Percentiles rank a stretch among this genome's conserved stretches.
These are phyloP conservation scores for Bretschneidera sinensis DNA, from an alignment of 345 rosid genomes.

Conservation along the genomic window DNA sequence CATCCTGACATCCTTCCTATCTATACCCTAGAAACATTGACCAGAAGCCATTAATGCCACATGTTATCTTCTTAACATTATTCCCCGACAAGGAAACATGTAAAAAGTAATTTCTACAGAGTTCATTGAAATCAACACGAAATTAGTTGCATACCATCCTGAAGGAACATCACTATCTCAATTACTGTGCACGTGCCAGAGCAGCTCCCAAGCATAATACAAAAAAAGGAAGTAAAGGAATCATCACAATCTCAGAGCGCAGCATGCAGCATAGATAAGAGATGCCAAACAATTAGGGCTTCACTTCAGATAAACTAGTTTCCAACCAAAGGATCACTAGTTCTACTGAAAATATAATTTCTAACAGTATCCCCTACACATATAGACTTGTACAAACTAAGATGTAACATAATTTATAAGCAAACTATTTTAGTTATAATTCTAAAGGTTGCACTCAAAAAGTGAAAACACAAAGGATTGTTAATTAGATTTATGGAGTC, in stretches of 20 bases:
- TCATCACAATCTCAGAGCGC: constrained; percentile 28
- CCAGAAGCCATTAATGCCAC: constrained; percentile 18
- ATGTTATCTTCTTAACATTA: constrained; percentile 3
- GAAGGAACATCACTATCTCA: constrained; percentile 39
- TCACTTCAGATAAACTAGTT: no score
- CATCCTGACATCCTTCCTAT: constrained; percentile 88
- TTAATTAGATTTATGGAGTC: constrained; percentile 7
- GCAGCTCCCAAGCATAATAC: constrained; percentile 56
- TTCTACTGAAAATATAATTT: no score
- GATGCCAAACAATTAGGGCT: no score
- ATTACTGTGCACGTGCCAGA: constrained; percentile 26
- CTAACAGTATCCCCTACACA: no score
- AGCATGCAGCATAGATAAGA: no score
- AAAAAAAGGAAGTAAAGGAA: constrained; percentile 24
- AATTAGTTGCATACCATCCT: constrained; percentile 74
- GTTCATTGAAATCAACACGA: constrained; percentile 11
- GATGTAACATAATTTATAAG: no score
- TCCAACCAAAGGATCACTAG: no score
- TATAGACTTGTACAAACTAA: no score
- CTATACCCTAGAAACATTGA: constrained; percentile 65
- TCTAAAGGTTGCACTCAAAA: not conserved
- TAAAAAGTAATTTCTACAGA: not conserved
- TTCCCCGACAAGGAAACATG: not conserved
- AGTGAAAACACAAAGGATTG: not conserved
- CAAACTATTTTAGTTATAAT: no score